A percentile compares a stretch with the other conserved stretches of the same genome.
phyloP scores from a whole-genome alignment of 371 early-diverging fungal species.

The Cladochytrium tenue region DNA sequence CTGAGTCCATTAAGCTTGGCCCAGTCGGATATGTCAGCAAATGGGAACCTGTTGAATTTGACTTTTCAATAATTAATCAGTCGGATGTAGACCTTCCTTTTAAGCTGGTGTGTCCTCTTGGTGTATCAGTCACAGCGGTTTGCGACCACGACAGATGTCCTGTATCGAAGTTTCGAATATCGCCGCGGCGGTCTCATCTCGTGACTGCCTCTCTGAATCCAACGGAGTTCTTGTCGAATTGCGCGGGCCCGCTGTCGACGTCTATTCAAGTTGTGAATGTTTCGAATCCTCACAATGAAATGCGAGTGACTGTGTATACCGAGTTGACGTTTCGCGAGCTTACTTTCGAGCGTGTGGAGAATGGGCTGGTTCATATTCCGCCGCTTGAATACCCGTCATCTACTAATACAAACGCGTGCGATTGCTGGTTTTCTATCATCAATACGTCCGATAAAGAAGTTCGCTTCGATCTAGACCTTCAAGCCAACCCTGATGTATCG shows the following conservation, averaged over 20 bases:
- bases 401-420: constrained; percentile 63
- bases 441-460: constrained; percentile 77
- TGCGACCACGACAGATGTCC: constrained; percentile 11
- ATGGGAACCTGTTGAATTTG: constrained; percentile 65
- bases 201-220: constrained; percentile 62
- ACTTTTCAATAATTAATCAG: constrained; percentile 63
- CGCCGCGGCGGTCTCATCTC: constrained; percentile 22
- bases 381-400: constrained; percentile 66
- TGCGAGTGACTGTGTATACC: constrained; percentile 56
- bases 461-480: constrained; percentile 74
- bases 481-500: constrained; percentile 60
- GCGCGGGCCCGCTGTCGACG: constrained; percentile 55
- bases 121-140: constrained; percentile 23
- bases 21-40: constrained; percentile 76
- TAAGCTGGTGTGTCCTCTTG: constrained; percentile 49
- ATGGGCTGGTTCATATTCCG: constrained; percentile 73
- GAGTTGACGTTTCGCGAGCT: constrained; percentile 75
- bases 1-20: constrained; percentile 66
- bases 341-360: constrained; percentile 70
- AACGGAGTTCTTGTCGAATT: constrained; percentile 51
- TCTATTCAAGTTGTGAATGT: constrained; percentile 63
- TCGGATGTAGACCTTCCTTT: constrained; percentile 69
- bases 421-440: constrained; percentile 79
- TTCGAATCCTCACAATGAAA: constrained; percentile 65
- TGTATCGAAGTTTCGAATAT: constrained; percentile 36